Percentiles rank a stretch among this genome's conserved stretches.
These are phyloP conservation scores for Gryganskiella cystojenkinii DNA, from an alignment of 192 early-diverging fungal genomes.

Conservation along the genomic window DNA sequence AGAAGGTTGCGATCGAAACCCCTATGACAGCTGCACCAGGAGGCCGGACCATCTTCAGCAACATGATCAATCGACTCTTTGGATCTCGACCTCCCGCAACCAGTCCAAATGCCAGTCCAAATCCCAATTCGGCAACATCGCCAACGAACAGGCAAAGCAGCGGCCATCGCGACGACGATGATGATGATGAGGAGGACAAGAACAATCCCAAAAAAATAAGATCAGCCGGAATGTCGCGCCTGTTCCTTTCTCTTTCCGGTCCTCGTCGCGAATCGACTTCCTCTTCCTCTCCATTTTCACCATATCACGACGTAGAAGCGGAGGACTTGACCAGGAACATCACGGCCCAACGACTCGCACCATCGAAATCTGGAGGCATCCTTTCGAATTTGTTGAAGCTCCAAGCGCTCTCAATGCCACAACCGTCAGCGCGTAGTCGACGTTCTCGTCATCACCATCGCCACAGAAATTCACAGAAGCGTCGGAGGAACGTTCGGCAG, in stretches of 20 bases:
- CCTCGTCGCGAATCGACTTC: neutral
- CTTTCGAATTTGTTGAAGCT: conserved; percentile 43
- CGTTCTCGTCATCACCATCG: neutral
- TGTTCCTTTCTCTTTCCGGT: neutral
- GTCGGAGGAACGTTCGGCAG: neutral
- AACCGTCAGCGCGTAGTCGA: conserved; percentile 4
- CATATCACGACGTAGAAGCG: neutral
- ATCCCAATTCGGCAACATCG: neutral
- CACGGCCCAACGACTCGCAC: neutral
- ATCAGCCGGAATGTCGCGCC: no score
- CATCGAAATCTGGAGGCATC: conserved; percentile 30
- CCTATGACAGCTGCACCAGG: no score
- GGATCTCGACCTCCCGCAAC: conserved; percentile 2
- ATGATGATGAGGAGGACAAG: no score
- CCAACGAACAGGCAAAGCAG: neutral
- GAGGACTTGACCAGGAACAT: conserved; percentile 13
- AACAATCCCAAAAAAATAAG: no score
- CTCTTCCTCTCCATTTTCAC: neutral
- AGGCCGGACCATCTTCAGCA: neutral
- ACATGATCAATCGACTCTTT: conserved; percentile 35
- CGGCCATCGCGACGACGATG: neutral
- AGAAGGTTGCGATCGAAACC: neutral
- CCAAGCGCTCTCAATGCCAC: conserved; percentile 29
- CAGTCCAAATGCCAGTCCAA: neutral
- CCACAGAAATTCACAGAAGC: neutral